phyloP scores from a whole-genome alignment of 257 asterid genomes.

The Orobanche coerulescens region DNA sequence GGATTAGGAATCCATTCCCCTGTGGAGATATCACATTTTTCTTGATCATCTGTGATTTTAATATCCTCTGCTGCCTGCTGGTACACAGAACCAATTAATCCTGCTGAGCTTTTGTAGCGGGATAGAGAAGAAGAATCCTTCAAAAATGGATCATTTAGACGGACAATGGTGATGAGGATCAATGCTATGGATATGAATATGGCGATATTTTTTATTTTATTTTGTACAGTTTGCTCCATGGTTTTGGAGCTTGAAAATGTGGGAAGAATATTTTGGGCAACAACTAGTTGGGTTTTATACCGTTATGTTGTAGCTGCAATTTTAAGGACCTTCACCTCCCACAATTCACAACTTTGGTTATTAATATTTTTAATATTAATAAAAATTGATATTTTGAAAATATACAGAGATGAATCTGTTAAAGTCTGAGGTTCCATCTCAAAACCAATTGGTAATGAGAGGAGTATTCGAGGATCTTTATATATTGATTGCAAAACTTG shows the following conservation, averaged over 20 bases:
- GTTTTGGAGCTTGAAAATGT: constrained; percentile 21
- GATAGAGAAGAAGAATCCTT: constrained; percentile 13
- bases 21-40: constrained; percentile 35
- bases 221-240: constrained; percentile 35
- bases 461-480: no score
- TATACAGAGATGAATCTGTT: no score
- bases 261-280: no score
- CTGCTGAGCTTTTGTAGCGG: constrained; percentile 18
- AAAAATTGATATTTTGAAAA: no score
- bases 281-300: no score
- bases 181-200: constrained; percentile 19
- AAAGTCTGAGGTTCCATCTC: no score
- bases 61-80: constrained; percentile 24
- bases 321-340: no score
- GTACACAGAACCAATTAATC: not conserved
- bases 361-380: no score
- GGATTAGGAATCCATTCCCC: constrained; percentile 54
- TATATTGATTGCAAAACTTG: no score
- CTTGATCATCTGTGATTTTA: constrained; percentile 10
- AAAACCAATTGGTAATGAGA: no score
- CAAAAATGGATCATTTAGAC: constrained; percentile 29
- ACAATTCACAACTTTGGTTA: no score
- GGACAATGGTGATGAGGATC: constrained; percentile 32
- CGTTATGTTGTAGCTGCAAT: no score
- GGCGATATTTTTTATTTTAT: constrained; percentile 19